Evolutionary conservation across 2,329 filamentous ascomycete species (phyloP), one percentile per base, ranked within the genome.

Genomic region (Ophiostoma pallidulum): DNA sequence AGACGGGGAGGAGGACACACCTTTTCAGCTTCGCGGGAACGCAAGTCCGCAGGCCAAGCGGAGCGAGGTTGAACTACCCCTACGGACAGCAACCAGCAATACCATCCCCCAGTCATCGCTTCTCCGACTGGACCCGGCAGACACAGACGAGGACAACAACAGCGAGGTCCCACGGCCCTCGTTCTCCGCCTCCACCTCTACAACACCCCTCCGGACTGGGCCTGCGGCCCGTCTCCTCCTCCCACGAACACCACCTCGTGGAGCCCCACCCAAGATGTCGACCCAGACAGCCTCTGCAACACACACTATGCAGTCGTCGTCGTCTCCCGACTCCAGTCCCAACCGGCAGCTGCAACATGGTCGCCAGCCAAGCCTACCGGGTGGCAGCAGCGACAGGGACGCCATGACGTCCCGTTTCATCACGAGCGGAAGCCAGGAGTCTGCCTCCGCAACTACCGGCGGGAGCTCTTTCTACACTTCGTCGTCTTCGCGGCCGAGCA

Each of bases 251-350:
- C 73, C 78, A 0, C 80, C 79, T 7, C 71, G 78, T 52, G 72
- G 75, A 52, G 74, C 76, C 4, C 76, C 80, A 31, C 80, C 79
- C 33, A 73, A 80, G 59, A 82, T 84, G 73, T 82, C 80, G 8
- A 66, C 73, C 50, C 74, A 83, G 55, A 49, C 61, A 50, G 40
- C 59, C 52, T 52, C 69, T 6, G 53, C 49, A 16, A 41, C 41
- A 22, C 54, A 66, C 60, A 51, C 66, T 20, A 32, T 37, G 24
- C 32, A 37, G 20, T 28, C 42, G 16, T 45, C 49, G 14, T 48
- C 50, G 62, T 59, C 72, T 56, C 47, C 65, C 16, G 58, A 59
- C 47, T 54, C 57, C 8, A 55, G 51, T 41, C 46, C 50, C 12
- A 51, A 49, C 39, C 56, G 53, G 20, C 48, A 50, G 26, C 52